Base-by-base conservation (phyloP, 2,329 filamentous ascomycete species). In the Trichoderma semiorbis region DNA sequence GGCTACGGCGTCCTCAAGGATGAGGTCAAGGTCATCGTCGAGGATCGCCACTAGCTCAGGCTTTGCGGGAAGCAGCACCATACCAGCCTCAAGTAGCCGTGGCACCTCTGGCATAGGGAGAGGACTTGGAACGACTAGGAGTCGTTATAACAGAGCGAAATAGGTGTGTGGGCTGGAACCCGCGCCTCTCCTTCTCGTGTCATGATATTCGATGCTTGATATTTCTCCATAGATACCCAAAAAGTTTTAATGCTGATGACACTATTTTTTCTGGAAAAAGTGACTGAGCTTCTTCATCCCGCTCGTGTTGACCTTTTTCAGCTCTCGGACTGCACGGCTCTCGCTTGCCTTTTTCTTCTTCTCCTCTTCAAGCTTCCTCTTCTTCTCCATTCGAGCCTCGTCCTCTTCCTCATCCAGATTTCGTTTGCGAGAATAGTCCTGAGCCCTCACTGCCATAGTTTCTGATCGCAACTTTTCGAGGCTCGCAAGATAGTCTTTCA, bases 231-330 rank as follows among this genome's bases (percentile, higher is more conserved):
- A 79, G 77, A 79, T 80, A 79, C 78, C 79, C 78, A 76, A 30
- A 65, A 61, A 58, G 14, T 50, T 39, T 28, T 14, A 36, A 36
- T 39, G 36, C n/a, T 18, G 50, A 47, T 26, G n/a, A 50, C 58
- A 14, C 75, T 75, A 77, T 73, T 88, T 88, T 83, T 95, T 97
- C 73, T 90, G 90, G 81, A 99, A 99, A 83, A 99, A 99, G 73
- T 91, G 89, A 79, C 93, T 97, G 88, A 99, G 88, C 85, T 98
- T 99, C 87, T 93, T 96, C 96, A 99, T 99, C 1, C 96, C 96
- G 26, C 83, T 89, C 0, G 92, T 95, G 82, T 98, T 93, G 62
- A 95, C 95, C 83, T 98, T 99, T 80, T 92, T 92, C 78, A 99
- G 80, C 62, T 95, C 88, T 79, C 90, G 91, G 1, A 98, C 89